Conservation (phyloP, 768 basidiomycete species). For the Lentinula guzmanii region DNA sequence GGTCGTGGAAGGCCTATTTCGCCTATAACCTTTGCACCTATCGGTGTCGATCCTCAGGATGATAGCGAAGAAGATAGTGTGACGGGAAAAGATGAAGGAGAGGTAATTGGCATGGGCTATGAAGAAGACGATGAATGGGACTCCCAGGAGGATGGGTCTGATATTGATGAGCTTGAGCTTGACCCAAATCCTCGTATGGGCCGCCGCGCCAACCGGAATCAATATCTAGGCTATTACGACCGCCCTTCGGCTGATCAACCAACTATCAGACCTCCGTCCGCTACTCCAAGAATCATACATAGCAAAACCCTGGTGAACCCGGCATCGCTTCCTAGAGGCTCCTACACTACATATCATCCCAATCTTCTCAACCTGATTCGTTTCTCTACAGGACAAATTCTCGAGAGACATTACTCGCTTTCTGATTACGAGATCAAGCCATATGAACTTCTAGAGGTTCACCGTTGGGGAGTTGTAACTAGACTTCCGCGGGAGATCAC, state of each 20-base stretch:
- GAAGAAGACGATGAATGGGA: constrained; percentile 30
- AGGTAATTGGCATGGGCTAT: constrained; percentile 13
- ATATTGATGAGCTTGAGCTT: constrained; percentile 4
- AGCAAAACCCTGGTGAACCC: not conserved
- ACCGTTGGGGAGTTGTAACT: constrained; percentile 36
- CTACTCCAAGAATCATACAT: not conserved
- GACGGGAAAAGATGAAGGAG: constrained; percentile 10
- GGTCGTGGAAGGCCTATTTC: constrained; percentile 25
- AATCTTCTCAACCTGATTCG: constrained; percentile 48
- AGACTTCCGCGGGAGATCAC: constrained; percentile 34
- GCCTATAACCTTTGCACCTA: constrained; percentile 35
- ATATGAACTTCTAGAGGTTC: constrained; percentile 67
- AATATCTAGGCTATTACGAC: constrained; percentile 3
- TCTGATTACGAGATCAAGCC: constrained; percentile 56
- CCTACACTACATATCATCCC: constrained; percentile 14
- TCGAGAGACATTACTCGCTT: constrained; percentile 59
- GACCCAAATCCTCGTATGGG: constrained; percentile 3
- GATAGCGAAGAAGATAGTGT: not conserved
- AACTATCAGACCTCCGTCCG: not conserved
- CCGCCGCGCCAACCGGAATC: constrained; percentile 7
- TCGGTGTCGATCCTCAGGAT: not conserved
- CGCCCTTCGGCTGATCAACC: not conserved
- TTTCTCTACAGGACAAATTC: constrained; percentile 63
- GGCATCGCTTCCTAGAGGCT: not conserved
- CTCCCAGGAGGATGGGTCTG: constrained; percentile 13